Evolutionary conservation across 176 grass and related monocot species (phyloP), one percentile per base, ranked within the genome.

Genomic region (Avena eriantha): DNA sequence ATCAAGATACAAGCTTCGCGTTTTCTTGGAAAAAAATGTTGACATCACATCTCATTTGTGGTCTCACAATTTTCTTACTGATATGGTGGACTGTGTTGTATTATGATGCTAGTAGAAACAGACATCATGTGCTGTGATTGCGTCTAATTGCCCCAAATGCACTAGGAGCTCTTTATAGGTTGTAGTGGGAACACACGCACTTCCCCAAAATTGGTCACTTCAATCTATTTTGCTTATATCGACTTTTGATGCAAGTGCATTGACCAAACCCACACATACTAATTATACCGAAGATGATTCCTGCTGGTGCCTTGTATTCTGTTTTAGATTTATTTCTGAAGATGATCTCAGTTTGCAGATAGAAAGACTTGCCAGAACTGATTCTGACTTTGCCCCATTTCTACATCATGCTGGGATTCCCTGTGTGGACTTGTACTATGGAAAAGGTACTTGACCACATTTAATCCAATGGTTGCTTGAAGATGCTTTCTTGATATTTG

Each of bases 331-430:
- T 73, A 65, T 51, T 80, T 67, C 34, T 87, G 75, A 91, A 60
- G 8, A 56, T 82, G 18, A 26, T 69, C 34, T 64, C 77, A 59
- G 63, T 87, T 65, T 90, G 84, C 90, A 95, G 90, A 95, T 98
- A 86, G 96, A 96, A 84, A 94, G 96, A 84, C 92, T 98, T 87
- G 90, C 90, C 50, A 95, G 96, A 94, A 91, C 84, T 88, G 96
- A 98, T 94, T 98, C 96, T 19, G 96, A 98, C 76, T 98, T 98
- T 19, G 81, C 93, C 71, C 81, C 93, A 47, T 98, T 98, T 86
- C 68, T 98, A 78, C 96, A 98, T 83, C 90, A 94, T 87, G 96
- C 92, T 88, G 96, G 93, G 26, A 88, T 98, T 80, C 92, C 96
- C 55, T 94, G 88, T 64, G 46, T 94, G n/a, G 96, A 98, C 69